Conservation (phyloP, 192 early-diverging fungal species). For the Pilobolus umbonatus region DNA sequence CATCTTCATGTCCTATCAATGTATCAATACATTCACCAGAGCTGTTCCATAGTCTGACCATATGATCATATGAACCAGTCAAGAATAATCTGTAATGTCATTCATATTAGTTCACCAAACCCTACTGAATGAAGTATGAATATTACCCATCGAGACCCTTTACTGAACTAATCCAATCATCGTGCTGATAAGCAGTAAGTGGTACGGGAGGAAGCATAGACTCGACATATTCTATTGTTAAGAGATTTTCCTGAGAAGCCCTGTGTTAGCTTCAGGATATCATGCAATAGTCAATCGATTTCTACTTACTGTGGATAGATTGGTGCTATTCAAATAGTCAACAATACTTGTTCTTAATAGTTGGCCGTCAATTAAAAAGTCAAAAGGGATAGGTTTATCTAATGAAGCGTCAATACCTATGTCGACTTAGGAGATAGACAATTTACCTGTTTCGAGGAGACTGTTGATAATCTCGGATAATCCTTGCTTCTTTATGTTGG, state of each 20-base stretch:
- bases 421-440: not conserved
- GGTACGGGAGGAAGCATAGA: slow-evolving; percentile 81
- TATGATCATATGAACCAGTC: slow-evolving; percentile 82
- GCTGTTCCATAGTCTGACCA: slow-evolving; percentile 78
- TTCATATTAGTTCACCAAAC: not conserved
- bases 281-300: not conserved
- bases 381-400: slow-evolving; percentile 82
- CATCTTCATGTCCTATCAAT: slow-evolving; percentile 61
- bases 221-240: slow-evolving; percentile 91
- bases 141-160: slow-evolving; percentile 28
- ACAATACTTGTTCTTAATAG: slow-evolving; percentile 76
- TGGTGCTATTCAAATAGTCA: slow-evolving; percentile 64
- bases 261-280: not conserved
- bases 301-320: slow-evolving; percentile 54
- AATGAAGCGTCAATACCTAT: not conserved
- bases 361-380: slow-evolving; percentile 91
- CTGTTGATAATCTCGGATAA: slow-evolving; percentile 95
- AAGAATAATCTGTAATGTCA: slow-evolving; percentile 44
- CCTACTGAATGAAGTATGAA: not conserved
- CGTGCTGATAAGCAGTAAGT: slow-evolving; percentile 77
- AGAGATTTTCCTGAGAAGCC: slow-evolving; percentile 66
- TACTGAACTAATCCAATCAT: slow-evolving; percentile 93
- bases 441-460: slow-evolving; percentile 52
- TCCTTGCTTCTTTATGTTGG: slow-evolving; percentile 78
- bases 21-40: slow-evolving; percentile 64